Conservation (phyloP, 768 basidiomycete species). For the Kwoniella dendrophila region DNA sequence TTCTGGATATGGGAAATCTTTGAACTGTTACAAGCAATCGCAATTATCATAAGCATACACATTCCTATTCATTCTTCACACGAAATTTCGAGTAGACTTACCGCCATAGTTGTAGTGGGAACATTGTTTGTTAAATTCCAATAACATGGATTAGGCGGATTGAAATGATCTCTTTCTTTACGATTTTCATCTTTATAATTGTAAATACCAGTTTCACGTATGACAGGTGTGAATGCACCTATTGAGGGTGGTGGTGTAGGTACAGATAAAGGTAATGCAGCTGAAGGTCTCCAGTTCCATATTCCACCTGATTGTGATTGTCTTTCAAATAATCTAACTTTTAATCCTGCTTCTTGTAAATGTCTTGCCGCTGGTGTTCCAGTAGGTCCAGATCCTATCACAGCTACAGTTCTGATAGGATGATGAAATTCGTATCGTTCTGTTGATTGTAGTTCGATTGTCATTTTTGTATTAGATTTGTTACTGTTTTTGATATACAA, state of each 20-base stretch:
- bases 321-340: conserved; percentile 39
- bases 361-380: conserved; percentile 37
- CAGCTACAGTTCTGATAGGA: conserved; percentile 35
- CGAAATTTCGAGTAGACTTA: conserved; percentile 4
- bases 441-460: neutral
- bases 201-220: conserved; percentile 8
- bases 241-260: conserved; percentile 40
- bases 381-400: conserved; percentile 44
- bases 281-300: conserved; percentile 32
- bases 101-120: conserved; percentile 37
- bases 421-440: conserved; percentile 14
- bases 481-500: too few species aligned
- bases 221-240: conserved; percentile 31
- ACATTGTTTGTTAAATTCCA: conserved; percentile 41
- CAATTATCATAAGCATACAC: too few species aligned
- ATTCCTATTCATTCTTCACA: neutral
- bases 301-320: conserved; percentile 36
- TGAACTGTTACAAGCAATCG: conserved; percentile 28
- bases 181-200: conserved; percentile 1
- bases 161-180: conserved; percentile 22
- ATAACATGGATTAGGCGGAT: conserved; percentile 41
- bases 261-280: conserved; percentile 22
- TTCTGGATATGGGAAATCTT: conserved; percentile 39
- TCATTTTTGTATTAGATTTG: neutral
- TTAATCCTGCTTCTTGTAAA: conserved; percentile 35